Percentiles rank a stretch among this genome's conserved stretches.
phyloP scores from a whole-genome alignment of 2,329 filamentous ascomycete genomes.

The Whalleya microplaca region DNA sequence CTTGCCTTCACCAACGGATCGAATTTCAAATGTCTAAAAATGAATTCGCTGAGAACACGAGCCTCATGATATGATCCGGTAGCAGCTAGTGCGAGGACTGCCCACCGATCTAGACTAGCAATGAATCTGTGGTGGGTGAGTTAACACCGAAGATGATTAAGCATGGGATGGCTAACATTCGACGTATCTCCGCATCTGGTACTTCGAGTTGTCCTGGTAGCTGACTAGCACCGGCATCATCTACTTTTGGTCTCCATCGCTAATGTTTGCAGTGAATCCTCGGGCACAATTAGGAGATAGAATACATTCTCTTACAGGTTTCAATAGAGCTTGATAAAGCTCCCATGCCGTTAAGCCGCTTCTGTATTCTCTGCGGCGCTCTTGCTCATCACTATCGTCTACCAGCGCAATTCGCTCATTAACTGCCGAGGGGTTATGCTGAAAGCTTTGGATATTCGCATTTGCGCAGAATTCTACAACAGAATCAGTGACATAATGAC shows the following conservation, averaged over 20 bases:
- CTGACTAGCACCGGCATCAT: too few relatives aligned
- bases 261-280: too few relatives aligned
- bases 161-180: neutral
- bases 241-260: too few relatives aligned
- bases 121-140: conserved; percentile 11
- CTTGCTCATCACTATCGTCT: neutral
- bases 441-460: neutral
- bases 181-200: neutral
- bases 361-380: too few relatives aligned
- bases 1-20: conserved; percentile 1
- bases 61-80: conserved; percentile 5
- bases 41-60: conserved; percentile 7
- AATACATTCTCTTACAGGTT: neutral
- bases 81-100: conserved; percentile 10
- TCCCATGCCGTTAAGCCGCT: conserved; percentile 1
- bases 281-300: too few relatives aligned
- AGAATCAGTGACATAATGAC: conserved; percentile 5
- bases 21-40: conserved; percentile 10
- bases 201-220: neutral
- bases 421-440: neutral
- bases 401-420: conserved; percentile 7
- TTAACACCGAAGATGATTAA: neutral
- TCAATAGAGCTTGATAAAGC: conserved; percentile 1
- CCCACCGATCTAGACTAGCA: conserved; percentile 10
- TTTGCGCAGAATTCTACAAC: conserved; percentile 3